Percentiles rank a stretch among this genome's conserved stretches.
These are phyloP conservation scores for Triticum dicoccoides DNA, from an alignment of 176 grass and related monocot genomes.

Conservation along the genomic window DNA sequence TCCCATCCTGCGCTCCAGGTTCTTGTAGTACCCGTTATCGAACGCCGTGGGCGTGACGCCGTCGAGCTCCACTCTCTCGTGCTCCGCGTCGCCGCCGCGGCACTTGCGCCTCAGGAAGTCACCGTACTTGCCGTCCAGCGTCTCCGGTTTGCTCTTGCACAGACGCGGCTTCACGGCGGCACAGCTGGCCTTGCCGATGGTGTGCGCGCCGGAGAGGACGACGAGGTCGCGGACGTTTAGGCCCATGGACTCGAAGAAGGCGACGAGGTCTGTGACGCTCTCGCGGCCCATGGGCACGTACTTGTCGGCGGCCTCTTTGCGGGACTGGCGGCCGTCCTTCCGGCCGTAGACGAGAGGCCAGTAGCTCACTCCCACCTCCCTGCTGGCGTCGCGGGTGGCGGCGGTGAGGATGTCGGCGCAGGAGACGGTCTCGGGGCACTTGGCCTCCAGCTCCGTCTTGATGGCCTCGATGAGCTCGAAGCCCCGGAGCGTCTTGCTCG, in stretches of 20 bases:
- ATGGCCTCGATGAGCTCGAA: slow-evolving; percentile 70
- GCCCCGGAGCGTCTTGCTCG: slow-evolving; percentile 66
- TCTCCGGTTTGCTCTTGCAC: slow-evolving; percentile 20
- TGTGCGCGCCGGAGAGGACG: slow-evolving; percentile 78
- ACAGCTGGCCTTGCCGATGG: slow-evolving; percentile 69
- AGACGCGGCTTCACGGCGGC: slow-evolving; percentile 49
- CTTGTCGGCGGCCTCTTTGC: slow-evolving; percentile 37
- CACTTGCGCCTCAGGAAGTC: slow-evolving; percentile 75
- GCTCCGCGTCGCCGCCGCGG: slow-evolving; percentile 12
- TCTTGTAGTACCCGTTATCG: slow-evolving; percentile 64
- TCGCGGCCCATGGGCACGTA: slow-evolving; percentile 57
- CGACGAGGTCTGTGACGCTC: slow-evolving; percentile 62
- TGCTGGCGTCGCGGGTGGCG: slow-evolving; percentile 55
- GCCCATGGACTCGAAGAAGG: slow-evolving; percentile 64
- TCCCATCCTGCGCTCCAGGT: slow-evolving; percentile 56
- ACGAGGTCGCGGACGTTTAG: slow-evolving; percentile 65
- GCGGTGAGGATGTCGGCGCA: slow-evolving; percentile 87
- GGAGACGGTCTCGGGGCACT: slow-evolving; percentile 61
- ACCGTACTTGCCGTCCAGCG: slow-evolving; percentile 31
- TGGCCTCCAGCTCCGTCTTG: slow-evolving; percentile 61
- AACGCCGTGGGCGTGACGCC: slow-evolving; percentile 61
- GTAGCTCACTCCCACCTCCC: slow-evolving; percentile 11
- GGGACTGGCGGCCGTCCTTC: slow-evolving; percentile 48
- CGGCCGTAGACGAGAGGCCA: slow-evolving; percentile 66
- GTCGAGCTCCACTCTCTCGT: slow-evolving; percentile 59